A percentile compares a stretch with the other conserved stretches of the same genome.
Evolutionary conservation across 306 rosid genomes (phyloP).

Genomic region (Dryas octopetala): DNA sequence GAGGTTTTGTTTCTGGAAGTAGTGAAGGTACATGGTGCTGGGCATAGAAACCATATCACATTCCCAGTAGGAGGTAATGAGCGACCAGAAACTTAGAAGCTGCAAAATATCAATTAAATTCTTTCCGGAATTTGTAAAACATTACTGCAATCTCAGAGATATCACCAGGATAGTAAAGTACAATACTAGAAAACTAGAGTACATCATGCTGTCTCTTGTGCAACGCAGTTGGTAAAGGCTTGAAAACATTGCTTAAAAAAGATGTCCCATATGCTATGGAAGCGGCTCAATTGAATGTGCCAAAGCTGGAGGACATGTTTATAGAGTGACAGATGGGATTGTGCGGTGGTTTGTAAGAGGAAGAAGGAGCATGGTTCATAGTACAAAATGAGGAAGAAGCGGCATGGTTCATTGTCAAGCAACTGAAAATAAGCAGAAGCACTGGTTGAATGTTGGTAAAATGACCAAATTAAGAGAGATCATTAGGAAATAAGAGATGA

Average conservation of each 20-base stretch:
- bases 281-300: neutral
- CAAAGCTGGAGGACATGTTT: neutral
- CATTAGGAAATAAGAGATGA: neutral
- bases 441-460: neutral
- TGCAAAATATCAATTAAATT: neutral
- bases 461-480: neutral
- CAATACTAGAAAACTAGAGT: neutral
- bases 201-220: neutral
- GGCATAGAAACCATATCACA: too few relatives aligned
- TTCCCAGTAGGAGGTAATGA: neutral
- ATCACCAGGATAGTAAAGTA: neutral
- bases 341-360: neutral
- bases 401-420: neutral
- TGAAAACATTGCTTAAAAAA: neutral
- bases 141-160: neutral
- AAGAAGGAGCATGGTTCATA: neutral
- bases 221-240: neutral
- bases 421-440: slow-evolving; percentile 2
- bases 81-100: neutral
- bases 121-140: neutral
- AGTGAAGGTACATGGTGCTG: neutral
- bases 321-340: neutral
- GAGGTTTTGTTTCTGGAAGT: neutral
- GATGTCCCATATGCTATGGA: neutral
- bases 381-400: neutral